Evolutionary conservation across 2,329 filamentous ascomycete species (phyloP).

Genomic region (Penicillium hordei): DNA sequence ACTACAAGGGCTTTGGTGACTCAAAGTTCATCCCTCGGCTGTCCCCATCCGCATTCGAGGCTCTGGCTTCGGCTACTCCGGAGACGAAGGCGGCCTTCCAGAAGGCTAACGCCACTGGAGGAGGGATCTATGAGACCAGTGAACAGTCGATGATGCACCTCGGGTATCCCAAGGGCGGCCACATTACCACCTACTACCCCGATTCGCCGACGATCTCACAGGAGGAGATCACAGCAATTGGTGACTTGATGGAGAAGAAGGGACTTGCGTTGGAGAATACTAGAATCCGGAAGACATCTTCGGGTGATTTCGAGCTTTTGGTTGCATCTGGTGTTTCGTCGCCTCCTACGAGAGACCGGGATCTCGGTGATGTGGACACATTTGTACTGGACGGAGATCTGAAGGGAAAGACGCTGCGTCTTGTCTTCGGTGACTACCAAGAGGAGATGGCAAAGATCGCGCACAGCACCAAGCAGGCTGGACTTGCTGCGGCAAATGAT

Average conservation of each 20-base stretch:
- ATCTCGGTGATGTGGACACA: slow-evolving; percentile 65
- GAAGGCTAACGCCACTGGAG: slow-evolving; percentile 57
- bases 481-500: slow-evolving; percentile 69
- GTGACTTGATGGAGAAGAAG: slow-evolving; percentile 71
- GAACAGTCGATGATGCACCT: slow-evolving; percentile 69
- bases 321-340: slow-evolving; percentile 67
- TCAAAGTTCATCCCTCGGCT: slow-evolving; percentile 78
- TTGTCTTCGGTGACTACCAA: slow-evolving; percentile 73
- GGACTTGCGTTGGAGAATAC: slow-evolving; percentile 73
- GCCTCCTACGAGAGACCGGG: slow-evolving; percentile 63
- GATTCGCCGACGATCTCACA: slow-evolving; percentile 72
- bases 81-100: slow-evolving; percentile 65
- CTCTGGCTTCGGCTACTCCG: slow-evolving; percentile 60
- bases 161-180: slow-evolving; percentile 71
- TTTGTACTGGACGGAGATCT: slow-evolving; percentile 62
- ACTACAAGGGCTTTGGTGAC: slow-evolving; percentile 86
- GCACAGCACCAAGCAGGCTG: slow-evolving; percentile 66
- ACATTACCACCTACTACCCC: slow-evolving; percentile 81
- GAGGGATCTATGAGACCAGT: slow-evolving; percentile 69
- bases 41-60: slow-evolving; percentile 61
- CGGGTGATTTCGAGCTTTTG: slow-evolving; percentile 68
- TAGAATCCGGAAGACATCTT: slow-evolving; percentile 65
- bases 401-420: slow-evolving; percentile 65
- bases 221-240: slow-evolving; percentile 69
- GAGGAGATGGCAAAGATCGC: slow-evolving; percentile 69